phyloP scores from a whole-genome alignment of 257 asterid genomes.

The Euphrasia confusa region DNA sequence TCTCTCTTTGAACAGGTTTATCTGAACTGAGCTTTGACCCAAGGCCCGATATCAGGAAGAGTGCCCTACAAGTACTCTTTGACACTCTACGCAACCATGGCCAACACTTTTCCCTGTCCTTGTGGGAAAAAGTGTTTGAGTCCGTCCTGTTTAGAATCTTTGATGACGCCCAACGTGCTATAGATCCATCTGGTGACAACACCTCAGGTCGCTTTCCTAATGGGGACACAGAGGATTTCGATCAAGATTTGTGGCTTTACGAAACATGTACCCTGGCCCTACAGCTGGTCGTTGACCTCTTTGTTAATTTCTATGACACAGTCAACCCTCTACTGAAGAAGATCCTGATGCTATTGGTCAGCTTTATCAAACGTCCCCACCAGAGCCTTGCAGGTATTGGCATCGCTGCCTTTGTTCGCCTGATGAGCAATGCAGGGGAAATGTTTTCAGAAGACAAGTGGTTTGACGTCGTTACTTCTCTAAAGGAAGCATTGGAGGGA shows the following conservation, averaged over 20 bases:
- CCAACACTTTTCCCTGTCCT: slow-evolving; percentile 78
- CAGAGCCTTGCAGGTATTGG: slow-evolving; percentile 99
- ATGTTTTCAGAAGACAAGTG: slow-evolving; percentile 91
- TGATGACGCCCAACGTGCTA: slow-evolving; percentile 87
- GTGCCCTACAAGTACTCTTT: slow-evolving; percentile 86
- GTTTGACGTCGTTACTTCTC: slow-evolving; percentile 83
- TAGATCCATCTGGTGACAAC: slow-evolving; percentile 76
- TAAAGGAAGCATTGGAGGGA: slow-evolving; percentile 71
- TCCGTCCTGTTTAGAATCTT: slow-evolving; percentile 92
- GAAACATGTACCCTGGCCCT: slow-evolving; percentile 98
- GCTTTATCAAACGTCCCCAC: slow-evolving; percentile 93
- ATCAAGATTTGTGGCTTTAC: slow-evolving; percentile 95
- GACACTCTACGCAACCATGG: slow-evolving; percentile 94
- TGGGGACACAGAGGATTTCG: slow-evolving; percentile 64
- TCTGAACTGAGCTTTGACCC: slow-evolving; percentile 98
- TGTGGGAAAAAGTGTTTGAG: slow-evolving; percentile 98
- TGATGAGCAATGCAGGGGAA: slow-evolving; percentile 94
- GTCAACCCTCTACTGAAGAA: slow-evolving; percentile 89
- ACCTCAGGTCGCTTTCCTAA: slow-evolving; percentile 41
- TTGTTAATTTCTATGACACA: slow-evolving; percentile 85
- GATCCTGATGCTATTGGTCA: slow-evolving; percentile 75
- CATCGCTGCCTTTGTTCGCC: slow-evolving; percentile 97
- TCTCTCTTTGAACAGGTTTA: slow-evolving; percentile 52
- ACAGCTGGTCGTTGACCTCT: slow-evolving; percentile 95
- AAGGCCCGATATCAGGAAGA: slow-evolving; percentile 90